These are phyloP conservation scores for Leishmania mexicana DNA, from an alignment of 208 protist species.

Conservation along the genomic window DNA sequence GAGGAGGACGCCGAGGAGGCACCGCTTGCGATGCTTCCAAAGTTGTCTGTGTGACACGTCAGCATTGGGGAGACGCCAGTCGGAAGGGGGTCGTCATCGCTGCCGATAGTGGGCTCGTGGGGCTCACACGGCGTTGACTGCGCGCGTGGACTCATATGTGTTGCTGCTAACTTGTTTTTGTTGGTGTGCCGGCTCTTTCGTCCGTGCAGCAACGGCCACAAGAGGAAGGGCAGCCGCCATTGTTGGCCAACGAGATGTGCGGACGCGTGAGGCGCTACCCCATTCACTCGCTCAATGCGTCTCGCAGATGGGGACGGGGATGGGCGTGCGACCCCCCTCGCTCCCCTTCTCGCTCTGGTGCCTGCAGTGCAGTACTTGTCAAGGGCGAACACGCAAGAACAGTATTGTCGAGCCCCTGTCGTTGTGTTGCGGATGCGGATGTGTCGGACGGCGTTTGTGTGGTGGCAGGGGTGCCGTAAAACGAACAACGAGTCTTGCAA, in stretches of 20 bases:
- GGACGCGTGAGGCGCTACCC: not conserved
- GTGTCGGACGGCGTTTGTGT: too few species aligned
- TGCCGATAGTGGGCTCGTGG: not conserved
- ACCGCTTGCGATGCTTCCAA: slow-evolving; percentile 14
- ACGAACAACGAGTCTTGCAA: not conserved
- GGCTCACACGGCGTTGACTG: not conserved
- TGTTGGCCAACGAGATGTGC: not conserved
- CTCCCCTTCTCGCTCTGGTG: not conserved
- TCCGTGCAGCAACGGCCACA: not conserved
- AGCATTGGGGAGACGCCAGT: not conserved
- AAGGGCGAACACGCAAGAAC: too few species aligned
- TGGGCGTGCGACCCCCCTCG: not conserved
- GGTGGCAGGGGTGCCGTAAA: not conserved
- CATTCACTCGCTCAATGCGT: not conserved
- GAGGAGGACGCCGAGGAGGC: slow-evolving; percentile 35
- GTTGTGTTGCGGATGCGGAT: too few species aligned
- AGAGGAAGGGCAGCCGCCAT: not conserved
- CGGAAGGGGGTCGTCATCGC: not conserved
- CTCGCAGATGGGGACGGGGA: not conserved
- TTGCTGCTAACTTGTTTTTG: not conserved
- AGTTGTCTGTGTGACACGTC: slow-evolving; percentile 9
- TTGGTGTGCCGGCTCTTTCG: not conserved
- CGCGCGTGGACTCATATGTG: not conserved
- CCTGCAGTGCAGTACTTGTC: not conserved
- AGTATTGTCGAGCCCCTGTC: too few species aligned